Base-by-base conservation (phyloP, 2,329 filamentous ascomycete species). In the Ramichloridium luteum region DNA sequence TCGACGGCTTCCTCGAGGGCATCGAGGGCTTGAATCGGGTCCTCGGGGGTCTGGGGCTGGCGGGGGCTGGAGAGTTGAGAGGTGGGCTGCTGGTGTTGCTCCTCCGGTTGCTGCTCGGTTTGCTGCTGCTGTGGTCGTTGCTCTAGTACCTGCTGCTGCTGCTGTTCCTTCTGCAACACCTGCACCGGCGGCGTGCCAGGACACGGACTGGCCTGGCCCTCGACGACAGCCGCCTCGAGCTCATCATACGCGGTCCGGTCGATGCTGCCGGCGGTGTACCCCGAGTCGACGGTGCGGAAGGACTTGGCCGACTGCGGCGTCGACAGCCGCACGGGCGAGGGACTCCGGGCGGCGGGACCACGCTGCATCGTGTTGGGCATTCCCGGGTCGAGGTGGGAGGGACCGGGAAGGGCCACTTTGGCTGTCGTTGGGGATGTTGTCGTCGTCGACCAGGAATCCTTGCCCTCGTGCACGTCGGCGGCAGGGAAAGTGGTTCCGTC, bases 1-100 rank as follows among this genome's bases (percentile, higher is more conserved):
- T 69, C 65, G 2, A 70, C 55, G 5, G 61, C 65, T 33, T 70
- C 65, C 35, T 70, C 64, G 5, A 68, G 54, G 3, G 57, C 60
- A 41, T 70, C 67, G 20, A 68, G 54, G 4, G 64, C 67, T 32
- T 62, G 59, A 16, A 70, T 61, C 3, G 64, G 62, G 36, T 65
- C 58, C 39, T 66, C 60, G 16, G 57, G n/a, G n/a, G 20, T 23
- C 8, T 23, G n/a, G 20, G 8, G 8, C n/a, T 8, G 20, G n/a
- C n/a, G n/a, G n/a, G n/a, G n/a, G n/a, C n/a, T 46, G 5, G 50
- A 51, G 44, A 28, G 6, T 10, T 20, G 28, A 16, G 30, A 38
- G 3, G 15, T 14, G 20, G 30, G 29, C 33, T 33, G 31, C 17
- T 11, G 22, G 18, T n/a, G 13, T 32, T 26, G 31, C 31, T 8